Base-by-base conservation (phyloP, 352 stramenopile species). In the Phytophthora uliginosa region DNA sequence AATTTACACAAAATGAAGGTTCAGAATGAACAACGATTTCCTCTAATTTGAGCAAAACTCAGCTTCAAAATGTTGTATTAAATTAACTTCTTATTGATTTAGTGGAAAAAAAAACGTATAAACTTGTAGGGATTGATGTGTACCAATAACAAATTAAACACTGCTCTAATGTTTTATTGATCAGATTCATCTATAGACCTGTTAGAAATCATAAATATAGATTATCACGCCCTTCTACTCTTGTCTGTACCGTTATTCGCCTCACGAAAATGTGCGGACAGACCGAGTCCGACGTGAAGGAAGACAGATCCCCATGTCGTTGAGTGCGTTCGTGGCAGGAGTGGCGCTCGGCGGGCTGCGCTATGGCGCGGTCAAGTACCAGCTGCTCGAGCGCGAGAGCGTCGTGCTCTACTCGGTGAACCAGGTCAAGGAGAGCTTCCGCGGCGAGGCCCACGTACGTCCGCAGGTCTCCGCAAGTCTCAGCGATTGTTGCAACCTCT, bases 361-460 rank as follows among this genome's bases (percentile, higher is more conserved):
- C 52, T 95, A 95, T 73, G 85, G 84, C 42, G 71, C 81, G 47
- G 74, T 86, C 68, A 93, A 91, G 76, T 89, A 89, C 74, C 77
- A 92, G 73, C 75, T 95, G 31, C 62, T 88, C 40, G 83, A 93
- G 69, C 86, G 86, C 42, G 85, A 93, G 66, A 86, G 82, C 60
- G 74, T 93, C 38, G 84, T 95, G 59, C 68, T 85, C 63, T 93
- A 92, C 80, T 89, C 83, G 63, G 68, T 85, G 26, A 81, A 80
- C 17, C 80, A 91, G 40, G 70, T 91, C 56, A 90, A 88, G 65
- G 83, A 92, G 63, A 77, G 64, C 70, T 92, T 93, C 74, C 73
- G 79, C 51, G 62, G 59, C 26, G 53, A 73, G 24, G 48, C 55
- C 22, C 65, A 78, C 38, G 74, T 81, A 76, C 65, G 69, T 66